These are phyloP conservation scores for Parastagonospora nodorum DNA, from an alignment of 2,329 filamentous ascomycete species.

Conservation along the genomic window DNA sequence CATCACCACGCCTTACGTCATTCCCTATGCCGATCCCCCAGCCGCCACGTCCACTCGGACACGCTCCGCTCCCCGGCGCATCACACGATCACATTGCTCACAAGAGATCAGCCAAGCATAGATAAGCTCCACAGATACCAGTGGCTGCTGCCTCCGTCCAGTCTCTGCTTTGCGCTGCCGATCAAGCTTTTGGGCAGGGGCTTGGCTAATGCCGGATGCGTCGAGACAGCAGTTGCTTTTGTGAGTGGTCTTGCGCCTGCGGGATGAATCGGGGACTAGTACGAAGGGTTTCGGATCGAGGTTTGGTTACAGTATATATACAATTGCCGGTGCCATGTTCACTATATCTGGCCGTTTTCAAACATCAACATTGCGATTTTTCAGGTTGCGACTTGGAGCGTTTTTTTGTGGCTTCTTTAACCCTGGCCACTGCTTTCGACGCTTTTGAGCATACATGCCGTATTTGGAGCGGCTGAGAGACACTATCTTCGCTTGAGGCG, in stretches of 20 bases:
- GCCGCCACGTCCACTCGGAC: neutral
- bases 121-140: slow-evolving; percentile 11
- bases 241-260: neutral
- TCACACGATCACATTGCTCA: slow-evolving; percentile 6
- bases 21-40: slow-evolving; percentile 1
- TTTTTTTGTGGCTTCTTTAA: neutral
- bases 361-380: neutral
- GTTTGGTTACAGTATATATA: neutral
- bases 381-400: neutral
- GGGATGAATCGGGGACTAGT: slow-evolving; percentile 1
- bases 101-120: slow-evolving; percentile 4
- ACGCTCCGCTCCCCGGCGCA: neutral
- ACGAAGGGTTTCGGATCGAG: neutral
- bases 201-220: slow-evolving; percentile 5
- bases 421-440: slow-evolving; percentile 2
- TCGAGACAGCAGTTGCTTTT: neutral
- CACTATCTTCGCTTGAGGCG: slow-evolving; percentile 2
- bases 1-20: slow-evolving; percentile 2
- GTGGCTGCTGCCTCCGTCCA: slow-evolving; percentile 4
- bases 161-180: neutral
- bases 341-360: neutral
- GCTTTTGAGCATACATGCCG: slow-evolving; percentile 2
- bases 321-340: neutral
- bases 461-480: slow-evolving; percentile 4
- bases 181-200: slow-evolving; percentile 1